phyloP scores from a whole-genome alignment of 257 asterid genomes.

The Jaltomata sinuosa region DNA sequence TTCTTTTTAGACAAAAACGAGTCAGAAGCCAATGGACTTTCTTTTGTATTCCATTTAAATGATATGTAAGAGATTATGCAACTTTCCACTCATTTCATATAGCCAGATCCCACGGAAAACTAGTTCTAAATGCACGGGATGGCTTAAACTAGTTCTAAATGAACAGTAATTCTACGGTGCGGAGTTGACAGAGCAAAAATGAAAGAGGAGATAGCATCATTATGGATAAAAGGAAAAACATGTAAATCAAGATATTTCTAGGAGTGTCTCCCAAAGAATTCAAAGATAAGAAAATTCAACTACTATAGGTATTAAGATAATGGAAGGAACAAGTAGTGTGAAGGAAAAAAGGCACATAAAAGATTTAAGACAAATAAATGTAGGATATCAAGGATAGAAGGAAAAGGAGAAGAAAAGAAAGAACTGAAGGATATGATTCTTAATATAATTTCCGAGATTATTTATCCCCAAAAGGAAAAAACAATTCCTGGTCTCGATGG shows the following conservation, averaged over 20 bases:
- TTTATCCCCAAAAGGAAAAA: neutral
- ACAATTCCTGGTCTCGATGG: neutral
- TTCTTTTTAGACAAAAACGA: too few species aligned
- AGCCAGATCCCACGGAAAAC: neutral
- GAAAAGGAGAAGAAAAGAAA: neutral
- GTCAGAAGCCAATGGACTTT: neutral
- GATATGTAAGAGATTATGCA: neutral
- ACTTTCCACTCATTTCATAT: neutral
- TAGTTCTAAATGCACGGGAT: neutral
- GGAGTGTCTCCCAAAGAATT: neutral
- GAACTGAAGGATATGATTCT: neutral
- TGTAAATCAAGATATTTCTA: neutral
- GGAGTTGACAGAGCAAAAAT: neutral
- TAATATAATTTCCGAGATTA: neutral
- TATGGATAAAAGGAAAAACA: neutral
- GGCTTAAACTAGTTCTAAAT: neutral
- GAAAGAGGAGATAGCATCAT: neutral
- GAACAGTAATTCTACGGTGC: neutral
- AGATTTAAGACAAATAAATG: neutral
- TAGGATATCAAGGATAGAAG: neutral
- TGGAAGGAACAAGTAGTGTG: neutral
- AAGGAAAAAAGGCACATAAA: neutral
- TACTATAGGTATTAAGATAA: neutral
- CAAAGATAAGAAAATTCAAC: neutral
- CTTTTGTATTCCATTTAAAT: neutral